Percentiles rank a stretch among this genome's conserved stretches.
Evolutionary conservation across 2,329 filamentous ascomycete genomes (phyloP).

Genomic region (Plenodomus tracheiphilus): DNA sequence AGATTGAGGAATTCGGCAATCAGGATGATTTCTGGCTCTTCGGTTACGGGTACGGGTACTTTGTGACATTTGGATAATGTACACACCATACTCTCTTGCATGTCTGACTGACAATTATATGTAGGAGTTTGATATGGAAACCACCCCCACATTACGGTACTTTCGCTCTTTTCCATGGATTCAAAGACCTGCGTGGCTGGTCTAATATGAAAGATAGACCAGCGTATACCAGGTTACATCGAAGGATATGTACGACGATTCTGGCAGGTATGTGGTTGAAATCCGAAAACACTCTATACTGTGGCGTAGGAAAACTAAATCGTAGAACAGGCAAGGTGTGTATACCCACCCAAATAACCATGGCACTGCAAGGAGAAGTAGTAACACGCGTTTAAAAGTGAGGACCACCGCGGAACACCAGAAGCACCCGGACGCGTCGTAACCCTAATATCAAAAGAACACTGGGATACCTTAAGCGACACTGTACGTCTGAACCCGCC

Average conservation of each 20-base stretch:
- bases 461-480: slow-evolving; percentile 76
- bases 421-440: slow-evolving; percentile 87
- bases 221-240: slow-evolving; percentile 84
- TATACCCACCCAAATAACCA: not conserved
- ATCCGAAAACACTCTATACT: no score
- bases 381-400: slow-evolving; percentile 54
- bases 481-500: slow-evolving; percentile 52
- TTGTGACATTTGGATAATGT: no score
- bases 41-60: slow-evolving; percentile 97
- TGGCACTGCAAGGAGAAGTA: not conserved
- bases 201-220: slow-evolving; percentile 63
- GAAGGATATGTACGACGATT: slow-evolving; percentile 92
- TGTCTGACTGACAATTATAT: no score
- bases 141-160: slow-evolving; percentile 93
- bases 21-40: slow-evolving; percentile 88
- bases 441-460: slow-evolving; percentile 81
- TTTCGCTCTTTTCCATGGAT: not conserved
- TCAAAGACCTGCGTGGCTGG: not conserved
- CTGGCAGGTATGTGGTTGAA: slow-evolving; percentile 98
- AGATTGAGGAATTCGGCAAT: slow-evolving; percentile 39
- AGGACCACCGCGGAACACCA: slow-evolving; percentile 93
- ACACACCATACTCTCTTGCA: not conserved
- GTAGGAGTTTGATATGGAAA: slow-evolving; percentile 95
- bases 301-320: no score
- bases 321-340: slow-evolving; percentile 44